These are phyloP conservation scores for Pistacia integerrima DNA, from an alignment of 345 rosid species.

Conservation along the genomic window DNA sequence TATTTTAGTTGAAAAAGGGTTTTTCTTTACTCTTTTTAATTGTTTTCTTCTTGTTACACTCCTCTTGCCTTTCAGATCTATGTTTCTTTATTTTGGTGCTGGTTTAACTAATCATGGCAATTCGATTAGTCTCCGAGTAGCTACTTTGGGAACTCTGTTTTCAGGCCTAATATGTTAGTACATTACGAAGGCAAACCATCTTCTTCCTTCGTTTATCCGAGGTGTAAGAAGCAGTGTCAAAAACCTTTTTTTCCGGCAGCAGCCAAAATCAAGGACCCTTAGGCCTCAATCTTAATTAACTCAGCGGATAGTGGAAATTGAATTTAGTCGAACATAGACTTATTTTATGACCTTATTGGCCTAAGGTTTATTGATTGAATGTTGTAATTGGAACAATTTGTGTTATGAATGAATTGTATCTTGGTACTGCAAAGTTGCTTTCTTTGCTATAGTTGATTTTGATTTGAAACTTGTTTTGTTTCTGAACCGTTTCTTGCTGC, in stretches of 20 bases:
- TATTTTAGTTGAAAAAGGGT: not conserved
- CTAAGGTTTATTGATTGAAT: not conserved
- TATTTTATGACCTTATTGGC: not conserved
- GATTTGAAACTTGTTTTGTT: not conserved
- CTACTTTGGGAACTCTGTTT: not conserved
- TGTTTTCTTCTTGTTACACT: not conserved
- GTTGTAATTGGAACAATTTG: no score
- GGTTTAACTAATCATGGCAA: not conserved
- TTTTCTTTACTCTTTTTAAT: not conserved
- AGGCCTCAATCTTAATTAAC: not conserved
- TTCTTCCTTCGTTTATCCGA: not conserved
- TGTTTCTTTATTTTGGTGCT: not conserved
- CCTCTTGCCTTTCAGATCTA: not conserved
- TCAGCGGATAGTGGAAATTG: not conserved
- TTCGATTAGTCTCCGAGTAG: not conserved
- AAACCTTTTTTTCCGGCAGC: not conserved
- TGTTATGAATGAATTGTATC: no score
- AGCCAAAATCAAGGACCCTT: not conserved
- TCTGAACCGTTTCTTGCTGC: slow-evolving; percentile 1
- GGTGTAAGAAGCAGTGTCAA: not conserved
- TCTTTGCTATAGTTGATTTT: not conserved
- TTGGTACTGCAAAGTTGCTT: not conserved
- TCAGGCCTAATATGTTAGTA: not conserved
- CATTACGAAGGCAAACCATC: not conserved
- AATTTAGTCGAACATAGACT: not conserved